A percentile compares a stretch with the other conserved stretches of the same genome.
phyloP scores from a whole-genome alignment of 2,329 filamentous ascomycete genomes.

The Amphichorda felina region DNA sequence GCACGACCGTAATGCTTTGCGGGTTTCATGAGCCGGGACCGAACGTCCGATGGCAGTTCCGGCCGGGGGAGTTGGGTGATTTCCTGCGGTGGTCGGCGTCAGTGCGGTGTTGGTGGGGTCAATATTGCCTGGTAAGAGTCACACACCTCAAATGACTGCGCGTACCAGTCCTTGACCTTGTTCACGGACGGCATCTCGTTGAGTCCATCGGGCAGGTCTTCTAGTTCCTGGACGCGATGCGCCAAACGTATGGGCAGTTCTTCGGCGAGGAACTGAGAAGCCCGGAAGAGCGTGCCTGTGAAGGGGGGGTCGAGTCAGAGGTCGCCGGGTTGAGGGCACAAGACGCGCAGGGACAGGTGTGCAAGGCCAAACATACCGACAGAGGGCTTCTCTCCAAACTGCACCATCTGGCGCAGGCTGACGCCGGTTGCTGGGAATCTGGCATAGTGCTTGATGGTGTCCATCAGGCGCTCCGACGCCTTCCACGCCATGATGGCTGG shows the following conservation, averaged over 20 bases:
- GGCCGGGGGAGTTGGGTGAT: conserved; percentile 80
- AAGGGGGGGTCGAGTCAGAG: conserved; percentile 1
- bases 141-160: conserved; percentile 93
- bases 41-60: conserved; percentile 60
- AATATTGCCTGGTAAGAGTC: too few species aligned
- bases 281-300: conserved; percentile 85
- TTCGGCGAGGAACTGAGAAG: conserved; percentile 95
- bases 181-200: conserved; percentile 97
- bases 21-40: conserved; percentile 65
- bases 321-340: not conserved
- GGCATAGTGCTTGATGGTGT: conserved; percentile 94
- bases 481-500: conserved; percentile 73
- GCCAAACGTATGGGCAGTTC: conserved; percentile 94
- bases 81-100: conserved; percentile 54
- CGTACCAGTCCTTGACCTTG: conserved; percentile 96
- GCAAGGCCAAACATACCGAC: conserved; percentile 55
- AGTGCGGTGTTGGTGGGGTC: too few species aligned
- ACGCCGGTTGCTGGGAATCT: conserved; percentile 94
- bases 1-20: conserved; percentile 41
- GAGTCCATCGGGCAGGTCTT: conserved; percentile 84
- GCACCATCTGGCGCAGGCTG: conserved; percentile 96
- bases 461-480: conserved; percentile 81
- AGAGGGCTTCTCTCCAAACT: conserved; percentile 91
- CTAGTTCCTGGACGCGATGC: conserved; percentile 90
- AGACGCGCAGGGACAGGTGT: not conserved